Conservation (phyloP, 2,329 filamentous ascomycete species). For the Cytospora piceicola region DNA sequence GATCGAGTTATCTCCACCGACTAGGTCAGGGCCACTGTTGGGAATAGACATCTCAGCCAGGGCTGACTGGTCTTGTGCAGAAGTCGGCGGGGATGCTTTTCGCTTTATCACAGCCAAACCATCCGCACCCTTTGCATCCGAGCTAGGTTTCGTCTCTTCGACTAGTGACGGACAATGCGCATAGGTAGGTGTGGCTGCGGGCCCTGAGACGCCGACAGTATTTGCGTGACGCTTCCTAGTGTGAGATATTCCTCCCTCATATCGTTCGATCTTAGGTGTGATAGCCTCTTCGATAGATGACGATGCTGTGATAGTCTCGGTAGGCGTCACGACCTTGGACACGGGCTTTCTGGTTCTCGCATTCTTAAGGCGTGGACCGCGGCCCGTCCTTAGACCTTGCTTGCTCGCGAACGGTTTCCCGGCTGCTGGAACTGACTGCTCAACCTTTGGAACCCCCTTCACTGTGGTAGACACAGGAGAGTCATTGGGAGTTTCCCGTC, state of each 20-base stretch:
- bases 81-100: background rate
- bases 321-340: background rate
- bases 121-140: background rate
- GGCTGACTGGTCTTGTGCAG: conserved; percentile 3
- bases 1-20: conserved; percentile 46
- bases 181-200: background rate
- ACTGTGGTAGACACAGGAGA: background rate
- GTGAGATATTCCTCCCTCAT: background rate
- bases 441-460: background rate
- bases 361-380: conserved; percentile 29
- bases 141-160: background rate
- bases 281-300: background rate
- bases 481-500: conserved; percentile 21
- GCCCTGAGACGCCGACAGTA: background rate
- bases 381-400: conserved; percentile 11
- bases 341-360: conserved; percentile 24
- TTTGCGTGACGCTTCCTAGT: background rate
- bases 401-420: background rate
- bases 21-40: background rate
- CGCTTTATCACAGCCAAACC: background rate
- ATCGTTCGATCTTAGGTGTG: background rate
- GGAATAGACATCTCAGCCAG: conserved; percentile 31
- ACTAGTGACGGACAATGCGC: background rate
- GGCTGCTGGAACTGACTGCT: background rate
- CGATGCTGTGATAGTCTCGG: background rate